A percentile compares a stretch with the other conserved stretches of the same genome.
Conservation (phyloP, 768 basidiomycete genomes). For the Xerocomellus intermedius region DNA sequence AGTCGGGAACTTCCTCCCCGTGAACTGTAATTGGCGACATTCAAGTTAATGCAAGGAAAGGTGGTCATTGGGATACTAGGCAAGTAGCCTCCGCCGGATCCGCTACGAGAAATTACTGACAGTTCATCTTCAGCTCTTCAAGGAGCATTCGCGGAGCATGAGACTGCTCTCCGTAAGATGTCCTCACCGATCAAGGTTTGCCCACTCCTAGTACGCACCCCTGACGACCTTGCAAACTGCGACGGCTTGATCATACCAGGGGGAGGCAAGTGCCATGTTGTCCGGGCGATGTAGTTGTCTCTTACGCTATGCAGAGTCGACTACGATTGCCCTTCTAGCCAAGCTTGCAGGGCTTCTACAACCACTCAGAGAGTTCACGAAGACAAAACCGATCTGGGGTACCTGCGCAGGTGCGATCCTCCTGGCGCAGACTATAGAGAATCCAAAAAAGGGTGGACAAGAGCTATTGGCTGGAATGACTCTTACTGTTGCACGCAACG, state of each 20-base stretch:
- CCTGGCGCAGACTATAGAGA: conserved; percentile 68
- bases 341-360: conserved; percentile 72
- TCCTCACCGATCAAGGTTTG: conserved; percentile 44
- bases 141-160: conserved; percentile 90
- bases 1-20: no score
- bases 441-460: conserved; percentile 84
- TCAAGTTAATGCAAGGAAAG: conserved; percentile 10
- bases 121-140: conserved; percentile 66
- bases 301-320: conserved; percentile 61
- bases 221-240: conserved; percentile 71
- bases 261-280: conserved; percentile 53
- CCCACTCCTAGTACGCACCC: conserved; percentile 64
- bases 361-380: conserved; percentile 75
- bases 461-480: conserved; percentile 81
- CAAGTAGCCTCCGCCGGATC: conserved; percentile 20
- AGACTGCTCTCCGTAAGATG: conserved; percentile 62
- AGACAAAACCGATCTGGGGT: conserved; percentile 82
- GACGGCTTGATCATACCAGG: conserved; percentile 92
- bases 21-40: not conserved
- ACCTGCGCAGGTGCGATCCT: conserved; percentile 96
- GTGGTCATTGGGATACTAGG: conserved; percentile 54
- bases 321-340: conserved; percentile 82
- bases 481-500: conserved; percentile 80
- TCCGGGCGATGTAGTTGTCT: not conserved
- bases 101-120: not conserved